Evolutionary conservation across 768 basidiomycete species (phyloP).

Genomic region (Mycena olivaceomarginata): DNA sequence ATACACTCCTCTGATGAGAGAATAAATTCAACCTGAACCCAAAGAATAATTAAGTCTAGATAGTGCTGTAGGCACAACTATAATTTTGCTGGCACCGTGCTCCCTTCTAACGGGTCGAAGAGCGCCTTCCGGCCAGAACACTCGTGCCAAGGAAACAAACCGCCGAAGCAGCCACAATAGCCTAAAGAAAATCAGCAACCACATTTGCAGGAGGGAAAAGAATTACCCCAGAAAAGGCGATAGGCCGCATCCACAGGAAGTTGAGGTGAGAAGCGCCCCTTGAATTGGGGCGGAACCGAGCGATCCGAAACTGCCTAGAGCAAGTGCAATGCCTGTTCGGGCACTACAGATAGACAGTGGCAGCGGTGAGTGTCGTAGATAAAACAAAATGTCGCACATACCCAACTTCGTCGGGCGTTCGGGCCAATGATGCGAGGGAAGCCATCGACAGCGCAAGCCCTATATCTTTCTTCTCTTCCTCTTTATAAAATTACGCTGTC

Average conservation of each 20-base stretch:
- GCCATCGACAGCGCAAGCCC: conserved; percentile 60
- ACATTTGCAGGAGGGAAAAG: neutral
- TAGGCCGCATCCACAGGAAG: conserved; percentile 57
- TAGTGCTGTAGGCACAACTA: too few relatives aligned
- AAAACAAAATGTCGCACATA: conserved; percentile 40
- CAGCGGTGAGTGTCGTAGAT: neutral
- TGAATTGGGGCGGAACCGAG: conserved; percentile 57
- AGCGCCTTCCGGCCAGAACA: neutral
- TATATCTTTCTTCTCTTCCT: too few relatives aligned
- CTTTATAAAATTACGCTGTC: too few relatives aligned
- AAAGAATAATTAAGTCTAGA: too few relatives aligned
- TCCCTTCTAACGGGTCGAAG: neutral
- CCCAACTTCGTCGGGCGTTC: conserved; percentile 59
- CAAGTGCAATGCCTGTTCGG: conserved; percentile 59
- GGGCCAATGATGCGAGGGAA: conserved; percentile 54
- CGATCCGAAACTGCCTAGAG: conserved; percentile 57
- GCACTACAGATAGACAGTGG: conserved; percentile 47
- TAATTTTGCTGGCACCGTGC: neutral
- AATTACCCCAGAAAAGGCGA: conserved; percentile 57
- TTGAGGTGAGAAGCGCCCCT: conserved; percentile 56
- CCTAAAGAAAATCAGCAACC: neutral
- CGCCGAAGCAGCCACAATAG: neutral
- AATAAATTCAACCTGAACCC: too few relatives aligned
- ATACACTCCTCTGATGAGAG: too few relatives aligned
- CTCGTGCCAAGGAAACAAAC: conserved; percentile 1